Evolutionary conservation across 306 rosid genomes (phyloP).

Genomic region (Inga leiocalycina): DNA sequence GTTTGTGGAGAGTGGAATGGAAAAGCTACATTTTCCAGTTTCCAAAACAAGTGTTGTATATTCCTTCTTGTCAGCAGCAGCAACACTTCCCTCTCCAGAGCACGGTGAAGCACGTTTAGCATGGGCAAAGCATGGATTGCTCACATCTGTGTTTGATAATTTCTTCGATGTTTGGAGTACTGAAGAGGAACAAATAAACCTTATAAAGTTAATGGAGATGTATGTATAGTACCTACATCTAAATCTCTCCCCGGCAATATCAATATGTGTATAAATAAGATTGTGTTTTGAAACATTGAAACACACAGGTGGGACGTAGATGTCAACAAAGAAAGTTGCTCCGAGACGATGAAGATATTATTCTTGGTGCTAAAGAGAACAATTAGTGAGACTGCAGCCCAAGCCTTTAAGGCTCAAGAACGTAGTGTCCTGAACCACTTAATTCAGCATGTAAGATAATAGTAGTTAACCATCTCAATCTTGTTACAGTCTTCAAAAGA

Average conservation of each 20-base stretch:
- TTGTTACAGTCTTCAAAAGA: too few relatives aligned
- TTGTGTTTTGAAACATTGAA: neutral
- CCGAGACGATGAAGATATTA: conserved; percentile 51
- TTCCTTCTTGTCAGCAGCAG: too few relatives aligned
- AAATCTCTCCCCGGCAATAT: neutral
- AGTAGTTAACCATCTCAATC: too few relatives aligned
- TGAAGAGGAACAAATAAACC: neutral
- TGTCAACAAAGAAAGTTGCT: conserved; percentile 44
- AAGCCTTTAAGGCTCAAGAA: conserved; percentile 41
- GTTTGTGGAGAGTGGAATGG: neutral
- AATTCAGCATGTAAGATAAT: neutral
- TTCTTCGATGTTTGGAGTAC: neutral
- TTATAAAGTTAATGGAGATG: neutral
- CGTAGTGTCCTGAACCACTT: conserved; percentile 16
- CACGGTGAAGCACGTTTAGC: neutral
- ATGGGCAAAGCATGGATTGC: neutral
- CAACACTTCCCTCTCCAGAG: neutral
- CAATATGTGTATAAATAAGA: too few relatives aligned
- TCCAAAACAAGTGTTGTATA: too few relatives aligned
- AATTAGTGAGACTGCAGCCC: conserved; percentile 43
- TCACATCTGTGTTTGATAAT: neutral
- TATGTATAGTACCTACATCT: neutral
- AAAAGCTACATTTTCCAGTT: too few relatives aligned
- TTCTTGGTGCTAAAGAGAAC: conserved; percentile 45
- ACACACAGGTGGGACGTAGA: conserved; percentile 58